These are phyloP conservation scores for Thalassia testudinum DNA, from an alignment of 116 monocot genomes.

Conservation along the genomic window DNA sequence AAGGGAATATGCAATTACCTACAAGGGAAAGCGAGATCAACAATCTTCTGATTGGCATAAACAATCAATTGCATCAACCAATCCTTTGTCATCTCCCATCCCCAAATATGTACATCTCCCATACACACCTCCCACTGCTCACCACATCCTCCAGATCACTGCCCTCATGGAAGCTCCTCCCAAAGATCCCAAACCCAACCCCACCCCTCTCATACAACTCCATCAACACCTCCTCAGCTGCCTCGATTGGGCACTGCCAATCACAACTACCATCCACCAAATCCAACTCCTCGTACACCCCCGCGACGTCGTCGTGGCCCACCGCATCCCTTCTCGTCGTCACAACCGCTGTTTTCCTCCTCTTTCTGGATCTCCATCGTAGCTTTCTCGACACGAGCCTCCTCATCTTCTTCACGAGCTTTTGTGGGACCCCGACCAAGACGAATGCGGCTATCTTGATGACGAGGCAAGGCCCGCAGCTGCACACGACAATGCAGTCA, in stretches of 20 bases:
- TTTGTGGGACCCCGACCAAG: conserved; percentile 14
- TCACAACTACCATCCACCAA: not conserved
- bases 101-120: too few relatives aligned
- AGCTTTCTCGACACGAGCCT: conserved; percentile 7
- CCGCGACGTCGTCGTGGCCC: not conserved
- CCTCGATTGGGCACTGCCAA: conserved; percentile 5
- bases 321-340: not conserved
- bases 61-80: too few relatives aligned
- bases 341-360: not conserved
- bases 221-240: conserved; percentile 13
- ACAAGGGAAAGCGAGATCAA: too few relatives aligned
- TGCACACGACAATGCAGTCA: conserved; percentile 21
- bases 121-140: too few relatives aligned
- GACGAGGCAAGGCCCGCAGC: conserved; percentile 27
- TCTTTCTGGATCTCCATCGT: not conserved
- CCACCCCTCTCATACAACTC: conserved; percentile 11
- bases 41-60: too few relatives aligned
- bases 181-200: conserved; percentile 25
- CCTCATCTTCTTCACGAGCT: conserved; percentile 8
- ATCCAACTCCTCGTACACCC: too few relatives aligned
- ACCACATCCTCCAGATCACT: too few relatives aligned
- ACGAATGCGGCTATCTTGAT: conserved; percentile 18
- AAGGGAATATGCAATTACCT: too few relatives aligned
- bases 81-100: too few relatives aligned
- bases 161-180: conserved; percentile 5